Percentiles rank a stretch among this genome's conserved stretches.
These are phyloP conservation scores for Alternaria arbusti DNA, from an alignment of 2,329 filamentous ascomycete species.

Conservation along the genomic window DNA sequence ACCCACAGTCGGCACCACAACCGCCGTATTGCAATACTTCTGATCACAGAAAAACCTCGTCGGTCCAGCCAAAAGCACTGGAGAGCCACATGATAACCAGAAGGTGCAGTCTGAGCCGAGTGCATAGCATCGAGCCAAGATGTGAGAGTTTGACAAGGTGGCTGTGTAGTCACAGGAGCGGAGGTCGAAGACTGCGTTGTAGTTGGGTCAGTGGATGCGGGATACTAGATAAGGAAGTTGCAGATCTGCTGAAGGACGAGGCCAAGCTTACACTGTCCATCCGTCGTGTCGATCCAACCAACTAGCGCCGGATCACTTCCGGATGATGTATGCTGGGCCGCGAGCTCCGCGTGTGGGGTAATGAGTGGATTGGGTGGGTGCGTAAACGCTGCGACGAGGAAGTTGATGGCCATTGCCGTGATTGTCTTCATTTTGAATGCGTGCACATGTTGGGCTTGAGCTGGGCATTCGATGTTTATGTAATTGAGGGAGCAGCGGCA, in stretches of 20 bases:
- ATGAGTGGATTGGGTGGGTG: conserved; percentile 7
- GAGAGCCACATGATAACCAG: conserved; percentile 28
- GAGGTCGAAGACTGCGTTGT: conserved; percentile 21
- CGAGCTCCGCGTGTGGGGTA: conserved; percentile 27
- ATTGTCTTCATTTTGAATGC: not conserved
- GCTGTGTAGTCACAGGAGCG: conserved; percentile 33
- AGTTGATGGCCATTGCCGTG: not conserved
- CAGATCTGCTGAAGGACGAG: not conserved
- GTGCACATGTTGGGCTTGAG: not conserved
- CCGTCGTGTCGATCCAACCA: conserved; percentile 27
- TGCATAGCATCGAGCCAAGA: conserved; percentile 31
- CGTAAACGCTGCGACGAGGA: not conserved
- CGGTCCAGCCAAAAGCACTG: conserved; percentile 22
- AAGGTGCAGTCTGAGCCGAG: conserved; percentile 20
- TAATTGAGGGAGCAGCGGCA: not conserved
- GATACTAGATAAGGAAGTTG: not conserved
- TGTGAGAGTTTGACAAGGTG: conserved; percentile 25
- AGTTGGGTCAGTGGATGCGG: not conserved
- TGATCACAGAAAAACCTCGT: conserved; percentile 31
- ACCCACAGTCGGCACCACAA: conserved; percentile 27
- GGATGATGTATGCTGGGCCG: conserved; percentile 17
- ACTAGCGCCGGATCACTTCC: conserved; percentile 25
- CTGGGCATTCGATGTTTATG: not conserved
- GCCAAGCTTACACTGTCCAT: conserved; percentile 19
- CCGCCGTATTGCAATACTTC: conserved; percentile 32